phyloP scores from a whole-genome alignment of 2,329 filamentous ascomycete species.

The Clonostachys rosea region DNA sequence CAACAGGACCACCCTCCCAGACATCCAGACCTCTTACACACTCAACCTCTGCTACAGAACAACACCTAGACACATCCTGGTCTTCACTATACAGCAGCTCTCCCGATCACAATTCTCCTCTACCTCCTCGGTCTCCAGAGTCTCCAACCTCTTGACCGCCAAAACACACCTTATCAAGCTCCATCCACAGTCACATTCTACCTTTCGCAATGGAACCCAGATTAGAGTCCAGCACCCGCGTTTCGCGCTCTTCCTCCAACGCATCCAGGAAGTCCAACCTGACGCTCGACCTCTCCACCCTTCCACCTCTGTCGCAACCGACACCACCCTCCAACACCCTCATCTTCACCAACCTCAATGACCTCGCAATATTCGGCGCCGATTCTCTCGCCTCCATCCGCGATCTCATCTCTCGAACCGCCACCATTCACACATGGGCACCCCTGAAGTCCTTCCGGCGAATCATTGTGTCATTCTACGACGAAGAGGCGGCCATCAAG shows the following conservation, averaged over 20 bases:
- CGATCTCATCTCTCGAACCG: slow-evolving; percentile 64
- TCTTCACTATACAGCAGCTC: background rate
- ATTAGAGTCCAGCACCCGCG: slow-evolving; percentile 21
- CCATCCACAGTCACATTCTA: slow-evolving; percentile 4
- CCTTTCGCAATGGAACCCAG: slow-evolving; percentile 24
- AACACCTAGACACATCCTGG: too few species aligned
- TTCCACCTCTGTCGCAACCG: slow-evolving; percentile 67
- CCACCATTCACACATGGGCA: slow-evolving; percentile 71
- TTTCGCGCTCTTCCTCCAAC: slow-evolving; percentile 38
- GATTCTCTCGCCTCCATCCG: slow-evolving; percentile 71
- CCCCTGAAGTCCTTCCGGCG: slow-evolving; percentile 79
- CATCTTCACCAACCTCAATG: slow-evolving; percentile 75
- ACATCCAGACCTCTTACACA: too few species aligned
- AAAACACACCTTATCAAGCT: background rate
- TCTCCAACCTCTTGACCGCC: background rate
- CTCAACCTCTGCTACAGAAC: too few species aligned
- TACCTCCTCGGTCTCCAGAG: background rate
- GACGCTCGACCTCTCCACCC: slow-evolving; percentile 67
- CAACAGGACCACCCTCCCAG: too few species aligned
- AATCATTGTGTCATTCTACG: slow-evolving; percentile 75
- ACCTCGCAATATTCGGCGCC: slow-evolving; percentile 68
- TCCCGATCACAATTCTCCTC: background rate
- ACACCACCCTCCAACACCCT: slow-evolving; percentile 78
- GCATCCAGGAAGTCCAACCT: slow-evolving; percentile 46
- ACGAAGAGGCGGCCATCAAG: slow-evolving; percentile 62